Evolutionary conservation across 805 yeast genomes (phyloP), one percentile per base, ranked within the genome.

Genomic region (Zygotorulaspora chibaensis): DNA sequence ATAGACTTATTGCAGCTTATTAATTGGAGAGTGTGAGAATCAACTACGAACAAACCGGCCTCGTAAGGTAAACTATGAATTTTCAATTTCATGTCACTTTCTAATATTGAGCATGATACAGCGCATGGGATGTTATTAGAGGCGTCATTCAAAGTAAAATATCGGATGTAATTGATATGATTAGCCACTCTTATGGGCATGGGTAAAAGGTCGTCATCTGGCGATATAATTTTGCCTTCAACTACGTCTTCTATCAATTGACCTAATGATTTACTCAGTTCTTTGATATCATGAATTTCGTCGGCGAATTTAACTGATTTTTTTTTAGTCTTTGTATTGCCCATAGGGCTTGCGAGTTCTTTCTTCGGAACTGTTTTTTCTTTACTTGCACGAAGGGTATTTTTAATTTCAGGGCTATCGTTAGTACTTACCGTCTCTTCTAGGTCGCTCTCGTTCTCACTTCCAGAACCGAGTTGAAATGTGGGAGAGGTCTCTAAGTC

Each of bases 41-140:
- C 80, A 11, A 88, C 69, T 10, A 87, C 81, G 57, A 88, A 81
- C 23, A 87, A 77, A 34, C 96, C 96, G 1, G 96, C 93, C 55
- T 87, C 85, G 63, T 87, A 86, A 0, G 96, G 96, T 55, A 87
- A 65, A 3, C 90, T 74, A 58, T 85, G 90, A 15, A 87, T 74
- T 53, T 84, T 83, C 45, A 87, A 59, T 56, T 83, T 77, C 1
- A 70, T 53, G 33, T 72, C 68, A 31, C 70, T 73, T 42, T 74
- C 72, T 42, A 79, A 79, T 17, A 82, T 56, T 27, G 76, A 77
- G 1, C 86, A 77, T 0, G 87, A 76, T 4, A 82, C 74, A 1
- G 93, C 93, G 70, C 90, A 83, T 0, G 95, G 95, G 10, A 81
- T 74, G 59, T 72, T 74, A 33, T 70, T 71, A 1, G 64, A 60